Evolutionary conservation across 2,329 filamentous ascomycete genomes (phyloP), one percentile per base, ranked within the genome.

Genomic region (Colletotrichum limetticola): DNA sequence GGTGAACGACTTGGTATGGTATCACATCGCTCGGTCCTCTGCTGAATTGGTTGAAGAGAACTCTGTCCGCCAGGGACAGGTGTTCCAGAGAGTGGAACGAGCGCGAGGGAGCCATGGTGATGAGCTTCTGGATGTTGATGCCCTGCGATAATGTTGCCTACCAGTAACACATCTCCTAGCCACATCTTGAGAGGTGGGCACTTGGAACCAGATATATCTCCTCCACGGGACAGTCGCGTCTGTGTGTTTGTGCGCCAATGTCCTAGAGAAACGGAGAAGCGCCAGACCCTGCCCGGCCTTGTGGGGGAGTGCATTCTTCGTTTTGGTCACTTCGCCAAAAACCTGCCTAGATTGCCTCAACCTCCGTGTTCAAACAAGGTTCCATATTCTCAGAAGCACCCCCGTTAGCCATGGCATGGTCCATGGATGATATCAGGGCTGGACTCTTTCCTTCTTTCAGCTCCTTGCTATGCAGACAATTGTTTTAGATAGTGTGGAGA

Each of bases 41-140:
- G 67, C 74, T 68, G 61, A 75, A 75, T 30, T 67, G 72, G 64
- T 72, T 69, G 64, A 75, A 75, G 22, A 75, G 72, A 24, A 70
- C 67, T 57, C 68, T 32, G 59, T 71, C 71, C 53, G 71, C 58
- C 57, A 72, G 60, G 67, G 74, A 61, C 60, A 75, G 72, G 30
- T 49, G 61, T 53, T 75, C 74, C n/a, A 75, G 61, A 6, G 71
- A 71, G 32, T 75, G 68, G 53, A 75, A 75, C 16, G 72, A 53
- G 55, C 37, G 62, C 26, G 57, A 60, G 35, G 60, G 67, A 59
- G 37, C 52, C 73, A 75, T 74, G 53, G 58, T 65, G 59, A 53
- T 53, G 19, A 57, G 57, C 42, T 60, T 35, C 49, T 28, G 26
- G 24, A 30, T 55, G 53, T 24, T 30, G 49, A 11, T 74, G 30